Conservation (phyloP, 108 stramenopile genomes). For the Nannochloropsis salina region DNA sequence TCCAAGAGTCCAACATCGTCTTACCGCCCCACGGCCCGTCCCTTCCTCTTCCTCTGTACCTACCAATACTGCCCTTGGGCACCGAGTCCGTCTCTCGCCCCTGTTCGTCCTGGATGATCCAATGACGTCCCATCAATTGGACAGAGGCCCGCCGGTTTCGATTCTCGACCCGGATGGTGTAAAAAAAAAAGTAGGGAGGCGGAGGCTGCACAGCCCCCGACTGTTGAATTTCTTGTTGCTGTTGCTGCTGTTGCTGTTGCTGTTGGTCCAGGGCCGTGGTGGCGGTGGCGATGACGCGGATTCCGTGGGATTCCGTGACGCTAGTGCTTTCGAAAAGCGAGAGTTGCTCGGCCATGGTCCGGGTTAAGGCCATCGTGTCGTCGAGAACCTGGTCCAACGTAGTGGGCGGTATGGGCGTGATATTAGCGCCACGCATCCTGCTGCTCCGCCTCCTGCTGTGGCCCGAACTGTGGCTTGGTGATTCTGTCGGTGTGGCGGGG, state of each 20-base stretch:
- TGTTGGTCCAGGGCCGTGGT: neutral
- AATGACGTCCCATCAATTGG: neutral
- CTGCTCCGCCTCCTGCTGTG: neutral
- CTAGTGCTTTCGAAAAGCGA: neutral
- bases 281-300: neutral
- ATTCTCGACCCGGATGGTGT: neutral
- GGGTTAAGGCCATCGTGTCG: neutral
- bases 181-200: neutral
- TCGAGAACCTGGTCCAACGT: neutral
- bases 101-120: neutral
- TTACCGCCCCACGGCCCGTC: no score
- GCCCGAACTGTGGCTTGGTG: neutral
- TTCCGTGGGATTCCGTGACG: neutral
- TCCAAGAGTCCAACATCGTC: no score
- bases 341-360: neutral
- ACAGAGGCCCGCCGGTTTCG: neutral
- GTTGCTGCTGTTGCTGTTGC: neutral
- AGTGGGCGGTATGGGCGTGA: neutral
- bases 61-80: slow-evolving; percentile 17
- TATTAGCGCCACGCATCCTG: neutral
- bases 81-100: neutral
- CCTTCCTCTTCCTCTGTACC: no score
- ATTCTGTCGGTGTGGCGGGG: neutral
- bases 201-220: neutral
- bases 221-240: neutral